Conservation (phyloP, 495 filamentous ascomycete genomes). For the Penicillium alfredii region DNA sequence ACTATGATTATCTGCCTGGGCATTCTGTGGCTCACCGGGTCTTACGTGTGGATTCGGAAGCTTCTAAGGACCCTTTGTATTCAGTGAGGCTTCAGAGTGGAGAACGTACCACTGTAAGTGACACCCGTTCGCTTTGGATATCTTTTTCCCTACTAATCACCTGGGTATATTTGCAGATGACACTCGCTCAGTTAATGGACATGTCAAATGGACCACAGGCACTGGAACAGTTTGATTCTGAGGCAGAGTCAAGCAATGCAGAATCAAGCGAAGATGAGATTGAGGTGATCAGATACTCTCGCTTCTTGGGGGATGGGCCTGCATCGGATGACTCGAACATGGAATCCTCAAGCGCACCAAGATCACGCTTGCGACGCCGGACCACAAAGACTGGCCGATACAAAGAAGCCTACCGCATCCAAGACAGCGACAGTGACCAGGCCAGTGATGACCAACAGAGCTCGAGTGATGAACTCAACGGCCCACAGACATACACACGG, state of each 20-base stretch:
- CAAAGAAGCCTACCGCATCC: slow-evolving; percentile 1
- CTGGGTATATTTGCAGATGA: slow-evolving; percentile 20
- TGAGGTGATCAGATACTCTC: neutral
- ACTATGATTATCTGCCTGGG: slow-evolving; percentile 46
- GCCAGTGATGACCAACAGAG: neutral
- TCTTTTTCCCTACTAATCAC: slow-evolving; percentile 10
- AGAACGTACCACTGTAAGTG: slow-evolving; percentile 39
- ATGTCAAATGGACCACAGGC: slow-evolving; percentile 29
- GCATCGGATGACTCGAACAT: slow-evolving; percentile 3
- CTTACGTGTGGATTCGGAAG: slow-evolving; percentile 27
- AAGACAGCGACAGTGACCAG: slow-evolving; percentile 1
- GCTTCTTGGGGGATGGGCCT: slow-evolving; percentile 7
- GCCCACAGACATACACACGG: neutral
- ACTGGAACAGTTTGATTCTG: slow-evolving; percentile 18
- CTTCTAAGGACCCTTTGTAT: slow-evolving; percentile 28
- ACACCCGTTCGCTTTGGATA: neutral
- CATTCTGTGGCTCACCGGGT: slow-evolving; percentile 38
- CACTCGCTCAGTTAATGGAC: slow-evolving; percentile 20
- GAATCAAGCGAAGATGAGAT: slow-evolving; percentile 12
- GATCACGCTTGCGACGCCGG: neutral
- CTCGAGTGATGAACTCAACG: slow-evolving; percentile 6
- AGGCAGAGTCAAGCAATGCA: slow-evolving; percentile 9
- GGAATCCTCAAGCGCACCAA: neutral
- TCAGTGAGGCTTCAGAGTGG: slow-evolving; percentile 43
- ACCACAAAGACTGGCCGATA: neutral